Conservation (phyloP, 768 basidiomycete species). For the Lactarius tabidus region DNA sequence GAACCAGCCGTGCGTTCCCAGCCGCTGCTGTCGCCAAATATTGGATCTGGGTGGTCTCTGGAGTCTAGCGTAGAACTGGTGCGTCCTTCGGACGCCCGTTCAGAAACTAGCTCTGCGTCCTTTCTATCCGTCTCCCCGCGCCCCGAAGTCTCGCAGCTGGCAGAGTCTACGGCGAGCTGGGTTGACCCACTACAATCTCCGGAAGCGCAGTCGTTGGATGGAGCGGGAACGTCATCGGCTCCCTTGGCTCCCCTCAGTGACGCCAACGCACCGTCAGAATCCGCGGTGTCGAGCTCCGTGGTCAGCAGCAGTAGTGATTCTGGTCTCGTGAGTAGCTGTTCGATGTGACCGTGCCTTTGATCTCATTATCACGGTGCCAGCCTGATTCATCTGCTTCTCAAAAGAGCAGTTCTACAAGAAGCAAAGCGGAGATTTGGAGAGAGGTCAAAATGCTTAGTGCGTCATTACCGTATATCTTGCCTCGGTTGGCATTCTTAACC, state of each 20-base stretch:
- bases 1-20: constrained; percentile 7
- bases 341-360: neutral
- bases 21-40: constrained; percentile 12
- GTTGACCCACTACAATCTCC: constrained; percentile 34
- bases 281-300: constrained; percentile 25
- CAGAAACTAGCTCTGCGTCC: constrained; percentile 43
- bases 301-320: constrained; percentile 24
- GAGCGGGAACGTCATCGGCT: neutral
- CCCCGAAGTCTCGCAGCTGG: constrained; percentile 39
- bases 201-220: constrained; percentile 21
- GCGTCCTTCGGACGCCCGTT: constrained; percentile 37
- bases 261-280: constrained; percentile 22
- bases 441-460: constrained; percentile 86
- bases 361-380: neutral
- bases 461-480: constrained; percentile 26
- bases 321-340: constrained; percentile 10
- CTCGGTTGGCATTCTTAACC: constrained; percentile 12
- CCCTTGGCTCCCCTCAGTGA: neutral
- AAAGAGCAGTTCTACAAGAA: constrained; percentile 36
- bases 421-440: constrained; percentile 86
- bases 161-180: constrained; percentile 42
- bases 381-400: constrained; percentile 22
- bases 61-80: constrained; percentile 37
- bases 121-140: constrained; percentile 39
- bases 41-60: constrained; percentile 31